phyloP scores from a whole-genome alignment of 75 land plant genomes.

The Pseudotsuga menziesii region DNA sequence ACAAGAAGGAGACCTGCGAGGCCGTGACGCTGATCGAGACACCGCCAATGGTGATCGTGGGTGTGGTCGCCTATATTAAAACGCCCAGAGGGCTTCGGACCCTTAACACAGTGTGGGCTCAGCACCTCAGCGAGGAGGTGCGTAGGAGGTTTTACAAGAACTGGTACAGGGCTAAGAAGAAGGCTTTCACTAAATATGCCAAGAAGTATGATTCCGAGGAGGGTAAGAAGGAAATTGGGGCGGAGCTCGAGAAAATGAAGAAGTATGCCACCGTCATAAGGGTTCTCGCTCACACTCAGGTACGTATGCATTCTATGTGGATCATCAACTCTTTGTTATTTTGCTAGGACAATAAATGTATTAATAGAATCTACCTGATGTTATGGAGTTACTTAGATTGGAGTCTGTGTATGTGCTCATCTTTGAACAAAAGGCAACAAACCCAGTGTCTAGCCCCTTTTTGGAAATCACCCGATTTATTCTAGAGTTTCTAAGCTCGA shows the following conservation, averaged over 20 bases:
- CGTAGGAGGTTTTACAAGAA: slow-evolving; percentile 53
- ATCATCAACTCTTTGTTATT: not conserved
- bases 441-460: too few species aligned
- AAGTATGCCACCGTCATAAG: slow-evolving; percentile 49
- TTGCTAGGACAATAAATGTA: not conserved
- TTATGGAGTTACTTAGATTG: not conserved
- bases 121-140: slow-evolving; percentile 54
- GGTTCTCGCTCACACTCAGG: slow-evolving; percentile 37
- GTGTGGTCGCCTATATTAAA: slow-evolving; percentile 51
- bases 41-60: slow-evolving; percentile 54
- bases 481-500: too few species aligned
- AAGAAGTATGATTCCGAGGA: slow-evolving; percentile 72
- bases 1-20: slow-evolving; percentile 70
- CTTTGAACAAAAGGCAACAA: too few species aligned
- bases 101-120: slow-evolving; percentile 53
- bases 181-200: slow-evolving; percentile 55
- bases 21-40: slow-evolving; percentile 53
- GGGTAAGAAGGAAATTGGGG: slow-evolving; percentile 66
- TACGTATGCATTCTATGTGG: not conserved
- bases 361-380: not conserved
- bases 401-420: too few species aligned
- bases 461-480: too few species aligned
- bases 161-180: slow-evolving; percentile 59
- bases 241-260: slow-evolving; percentile 53
- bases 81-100: slow-evolving; percentile 52